Conservation (phyloP, 2,329 filamentous ascomycete species). For the Dryadomyces quercus-mongolicae region DNA sequence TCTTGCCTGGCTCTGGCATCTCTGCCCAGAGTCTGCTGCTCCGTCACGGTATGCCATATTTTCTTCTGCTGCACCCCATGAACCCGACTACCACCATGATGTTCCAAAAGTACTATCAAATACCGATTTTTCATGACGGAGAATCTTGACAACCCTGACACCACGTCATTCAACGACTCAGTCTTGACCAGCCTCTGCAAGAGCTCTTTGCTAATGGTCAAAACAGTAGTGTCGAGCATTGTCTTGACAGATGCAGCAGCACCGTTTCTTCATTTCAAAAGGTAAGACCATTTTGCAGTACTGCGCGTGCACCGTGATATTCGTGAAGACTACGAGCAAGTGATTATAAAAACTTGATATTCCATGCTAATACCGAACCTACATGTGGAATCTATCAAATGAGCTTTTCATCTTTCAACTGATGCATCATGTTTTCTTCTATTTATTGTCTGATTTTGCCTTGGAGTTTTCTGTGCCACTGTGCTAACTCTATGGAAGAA, state of each 20-base stretch:
- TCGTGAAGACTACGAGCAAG: conserved; percentile 18
- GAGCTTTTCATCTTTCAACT: conserved; percentile 80
- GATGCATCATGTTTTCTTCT: conserved; percentile 32
- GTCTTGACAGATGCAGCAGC: too few species aligned
- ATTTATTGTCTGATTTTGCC: conserved; percentile 1
- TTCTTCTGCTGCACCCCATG: background rate
- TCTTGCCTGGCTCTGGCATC: too few species aligned
- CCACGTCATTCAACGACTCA: too few species aligned
- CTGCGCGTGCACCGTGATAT: background rate
- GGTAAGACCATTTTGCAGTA: conserved; percentile 6
- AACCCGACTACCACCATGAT: conserved; percentile 21
- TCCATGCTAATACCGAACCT: conserved; percentile 69
- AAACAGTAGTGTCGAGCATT: too few species aligned
- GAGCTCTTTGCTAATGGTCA: too few species aligned
- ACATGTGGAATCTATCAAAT: conserved; percentile 53
- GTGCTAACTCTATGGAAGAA: conserved; percentile 10
- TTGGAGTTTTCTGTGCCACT: conserved; percentile 1
- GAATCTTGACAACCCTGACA: conserved; percentile 1
- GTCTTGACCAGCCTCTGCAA: too few species aligned
- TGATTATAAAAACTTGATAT: conserved; percentile 55
- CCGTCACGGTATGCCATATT: too few species aligned
- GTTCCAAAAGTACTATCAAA: conserved; percentile 32
- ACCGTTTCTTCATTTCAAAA: background rate
- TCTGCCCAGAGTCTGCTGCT: too few species aligned
- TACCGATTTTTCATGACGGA: conserved; percentile 24